A percentile compares a stretch with the other conserved stretches of the same genome.
These are phyloP conservation scores for Cladosporium colombiae DNA, from an alignment of 2,329 filamentous ascomycete species.

Conservation along the genomic window DNA sequence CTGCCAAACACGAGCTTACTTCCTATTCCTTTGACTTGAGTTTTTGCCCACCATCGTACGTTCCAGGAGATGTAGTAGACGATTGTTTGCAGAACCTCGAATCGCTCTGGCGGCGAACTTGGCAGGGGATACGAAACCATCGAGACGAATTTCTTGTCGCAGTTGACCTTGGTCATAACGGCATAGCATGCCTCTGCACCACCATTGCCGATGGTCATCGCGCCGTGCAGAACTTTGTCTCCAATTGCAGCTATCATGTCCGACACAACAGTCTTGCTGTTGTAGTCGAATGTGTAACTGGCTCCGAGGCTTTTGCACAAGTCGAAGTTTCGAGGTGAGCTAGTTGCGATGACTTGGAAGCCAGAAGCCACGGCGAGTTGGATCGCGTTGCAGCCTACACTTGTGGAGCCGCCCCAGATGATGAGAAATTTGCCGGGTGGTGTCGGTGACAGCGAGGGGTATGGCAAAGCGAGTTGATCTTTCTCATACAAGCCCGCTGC, in stretches of 20 bases:
- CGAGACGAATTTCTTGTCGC: not conserved
- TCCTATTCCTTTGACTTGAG: not conserved
- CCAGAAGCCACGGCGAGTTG: conserved; percentile 47
- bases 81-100: not conserved
- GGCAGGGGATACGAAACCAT: not conserved
- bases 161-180: not conserved
- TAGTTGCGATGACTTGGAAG: not conserved
- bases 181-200: not conserved
- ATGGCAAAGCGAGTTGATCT: not conserved
- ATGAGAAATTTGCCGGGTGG: conserved; percentile 42
- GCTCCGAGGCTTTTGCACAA: conserved; percentile 49
- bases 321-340: not conserved
- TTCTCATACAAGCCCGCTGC: not conserved
- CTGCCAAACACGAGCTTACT: not conserved
- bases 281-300: conserved; percentile 51
- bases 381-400: conserved; percentile 53
- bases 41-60: not conserved
- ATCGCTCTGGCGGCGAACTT: not conserved
- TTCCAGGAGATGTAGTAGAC: not conserved
- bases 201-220: not conserved
- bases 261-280: conserved; percentile 19
- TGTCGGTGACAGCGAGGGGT: not conserved
- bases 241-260: not conserved
- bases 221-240: not conserved
- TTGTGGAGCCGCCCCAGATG: conserved; percentile 56